Base-by-base conservation (phyloP, 371 early-diverging fungal species). In the Syncephalastrum monosporum region DNA sequence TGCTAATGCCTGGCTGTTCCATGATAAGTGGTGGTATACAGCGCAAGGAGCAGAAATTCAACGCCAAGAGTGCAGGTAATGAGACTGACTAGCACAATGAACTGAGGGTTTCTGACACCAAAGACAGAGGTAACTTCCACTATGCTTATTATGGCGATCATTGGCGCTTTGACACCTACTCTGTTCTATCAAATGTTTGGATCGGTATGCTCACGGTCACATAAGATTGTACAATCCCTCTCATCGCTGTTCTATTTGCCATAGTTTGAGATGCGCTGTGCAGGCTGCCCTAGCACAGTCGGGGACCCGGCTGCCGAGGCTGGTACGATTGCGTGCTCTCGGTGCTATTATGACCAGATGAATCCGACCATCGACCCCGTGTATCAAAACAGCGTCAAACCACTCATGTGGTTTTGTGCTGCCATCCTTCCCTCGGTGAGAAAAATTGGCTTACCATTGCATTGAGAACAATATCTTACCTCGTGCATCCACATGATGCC, bases 21-120 rank as follows among this genome's bases (percentile, higher is more conserved):
- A 98, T 98, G 98, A 81, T 97, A 42, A 88, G 90, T 48, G 96
- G 97, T 16, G 98, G 95, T 23, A 67, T 94, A 42, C 91, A 88
- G 68, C 81, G 85, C 57, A 95, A 96, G 74, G 94, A 96, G 65
- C 95, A 94, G 75, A 76, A 75, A 47, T 98, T 98, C 72, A 96
- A 98, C 67, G 88, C 90, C 24, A 96, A 96, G 71, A 88, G 91
- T 63, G 96, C 97, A 46, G 92, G 84, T 80, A 75, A 59, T 14
- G 13, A 46, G n/a, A 15, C 17, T 27, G 27, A 27, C 27, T 5
- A 13, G 27, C 5, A 12, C 38, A 33, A 33, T 3, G 29, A 29
- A 29, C 3, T 4, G 38, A 19, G 17, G 17, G 13, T 19, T 46
- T 14, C 15, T 46, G 6, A 19, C 47, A 44, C 13, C 27, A 51